Evolutionary conservation across 1,284 basidiomycete species (phyloP), one percentile per base, ranked within the genome.

Genomic region (Pisolithus thermaeus): DNA sequence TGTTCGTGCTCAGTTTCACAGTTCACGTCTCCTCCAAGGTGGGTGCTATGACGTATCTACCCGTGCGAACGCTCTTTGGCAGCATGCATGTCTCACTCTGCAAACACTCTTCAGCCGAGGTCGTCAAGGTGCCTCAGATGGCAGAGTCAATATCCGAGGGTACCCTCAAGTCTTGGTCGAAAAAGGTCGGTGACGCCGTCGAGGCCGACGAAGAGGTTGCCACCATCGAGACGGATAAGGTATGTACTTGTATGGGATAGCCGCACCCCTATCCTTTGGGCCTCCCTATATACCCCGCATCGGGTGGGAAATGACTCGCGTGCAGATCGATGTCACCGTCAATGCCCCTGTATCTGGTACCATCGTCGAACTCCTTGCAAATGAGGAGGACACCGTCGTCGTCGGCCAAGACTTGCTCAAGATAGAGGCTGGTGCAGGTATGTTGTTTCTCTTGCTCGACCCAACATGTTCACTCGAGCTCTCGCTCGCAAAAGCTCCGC

Each of bases 161-260:
- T 50, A 99, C 96, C 5, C 78, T 99, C 56, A 97, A 95, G 74
- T 80, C 92, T 56, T 99, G 94, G 93, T 79, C 81, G 63, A 98
- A 98, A 76, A 84, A 95, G 73, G 85, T 91, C 47, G 96, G 96
- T 41, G 96, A 99, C 67, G 81, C 76, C 56, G 94, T 99, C 54
- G 82, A 87, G 67, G 87, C 79, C 40, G 93, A 97, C 68, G 96
- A 99, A 74, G 96, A 99, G 75, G 80, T 99, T 52, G 96, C 94
- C 25, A 96, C 92, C 45, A 98, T 99, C 61, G 96, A 99, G 77
- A 99, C 96, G 12, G 96, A 99, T 80, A 98, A 98, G 88, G 94
- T 92, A 57, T 52, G 12, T 14, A 12, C 39, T 37, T 35, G 23
- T 9, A 45, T 45, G 11, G 27, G 12, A 32, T 12, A 45, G 16